Conservation (phyloP, 179 eudicot species). For the Spinacia oleracea region DNA sequence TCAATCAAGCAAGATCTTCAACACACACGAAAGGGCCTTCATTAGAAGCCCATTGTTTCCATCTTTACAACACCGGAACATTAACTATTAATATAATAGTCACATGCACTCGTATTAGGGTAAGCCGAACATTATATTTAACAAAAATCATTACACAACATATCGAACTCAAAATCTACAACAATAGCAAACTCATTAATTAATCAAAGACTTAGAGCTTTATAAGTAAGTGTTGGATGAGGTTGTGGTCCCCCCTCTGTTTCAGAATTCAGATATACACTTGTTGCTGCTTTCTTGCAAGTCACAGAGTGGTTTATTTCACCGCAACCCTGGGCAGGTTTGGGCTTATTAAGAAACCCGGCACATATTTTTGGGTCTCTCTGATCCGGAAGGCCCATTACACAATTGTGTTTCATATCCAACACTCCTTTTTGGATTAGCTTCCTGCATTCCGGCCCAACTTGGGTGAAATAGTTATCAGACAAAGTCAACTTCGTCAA, state of each 20-base stretch:
- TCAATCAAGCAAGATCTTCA: too few relatives aligned
- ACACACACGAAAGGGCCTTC: too few relatives aligned
- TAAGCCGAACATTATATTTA: too few relatives aligned
- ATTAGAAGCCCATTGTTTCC: too few relatives aligned
- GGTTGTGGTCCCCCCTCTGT: not conserved
- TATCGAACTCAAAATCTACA: too few relatives aligned
- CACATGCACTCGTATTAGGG: too few relatives aligned
- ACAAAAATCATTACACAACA: too few relatives aligned
- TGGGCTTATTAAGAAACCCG: conserved; percentile 33
- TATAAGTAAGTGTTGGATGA: conserved; percentile 23
- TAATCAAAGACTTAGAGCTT: conserved; percentile 26
- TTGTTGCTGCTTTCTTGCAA: conserved; percentile 26
- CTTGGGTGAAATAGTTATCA: conserved; percentile 49
- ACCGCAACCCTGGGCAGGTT: conserved; percentile 35
- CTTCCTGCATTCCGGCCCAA: conserved; percentile 50
- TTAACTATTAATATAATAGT: too few relatives aligned
- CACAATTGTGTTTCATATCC: conserved; percentile 47
- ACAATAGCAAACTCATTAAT: conserved; percentile 7
- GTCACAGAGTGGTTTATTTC: conserved; percentile 12
- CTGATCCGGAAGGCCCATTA: conserved; percentile 43
- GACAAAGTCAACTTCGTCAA: conserved; percentile 34
- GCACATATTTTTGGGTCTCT: conserved; percentile 35
- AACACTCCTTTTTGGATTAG: conserved; percentile 38
- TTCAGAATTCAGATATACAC: conserved; percentile 21
- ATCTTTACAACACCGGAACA: too few relatives aligned